Percentiles rank a stretch among this genome's conserved stretches.
These are phyloP conservation scores for Diaporthe destruens DNA, from an alignment of 2,329 filamentous ascomycete genomes.

Conservation along the genomic window DNA sequence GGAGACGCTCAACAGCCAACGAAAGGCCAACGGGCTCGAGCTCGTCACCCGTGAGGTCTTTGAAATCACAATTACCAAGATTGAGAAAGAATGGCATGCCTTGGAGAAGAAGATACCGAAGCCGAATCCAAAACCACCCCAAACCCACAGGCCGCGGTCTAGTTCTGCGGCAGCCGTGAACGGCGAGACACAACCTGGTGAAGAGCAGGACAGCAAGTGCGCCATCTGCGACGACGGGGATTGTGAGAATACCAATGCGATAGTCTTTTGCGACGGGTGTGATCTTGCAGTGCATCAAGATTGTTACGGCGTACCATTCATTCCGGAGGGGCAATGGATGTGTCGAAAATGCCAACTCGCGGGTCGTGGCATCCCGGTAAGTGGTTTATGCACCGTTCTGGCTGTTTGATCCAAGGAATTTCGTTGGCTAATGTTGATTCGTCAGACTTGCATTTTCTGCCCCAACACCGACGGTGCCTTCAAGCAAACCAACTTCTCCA, in stretches of 20 bases:
- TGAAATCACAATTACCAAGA: conserved; percentile 98
- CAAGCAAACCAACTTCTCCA: conserved; percentile 95
- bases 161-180: conserved; percentile 96
- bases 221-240: conserved; percentile 99
- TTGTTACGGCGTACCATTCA: conserved; percentile 98
- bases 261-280: conserved; percentile 98
- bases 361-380: conserved; percentile 86
- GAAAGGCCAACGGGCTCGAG: conserved; percentile 80
- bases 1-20: conserved; percentile 82
- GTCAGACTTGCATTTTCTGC: conserved; percentile 93
- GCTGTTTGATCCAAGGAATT: not conserved
- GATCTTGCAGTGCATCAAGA: conserved; percentile 98
- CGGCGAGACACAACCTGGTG: conserved; percentile 86
- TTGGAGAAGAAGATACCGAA: conserved; percentile 97
- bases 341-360: conserved; percentile 97
- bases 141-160: conserved; percentile 91
- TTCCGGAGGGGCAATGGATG: conserved; percentile 98
- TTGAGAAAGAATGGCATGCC: conserved; percentile 98
- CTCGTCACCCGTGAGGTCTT: conserved; percentile 93
- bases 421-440: conserved; percentile 38
- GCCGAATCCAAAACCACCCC: conserved; percentile 94
- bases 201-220: conserved; percentile 97
- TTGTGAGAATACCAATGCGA: conserved; percentile 98
- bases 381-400: conserved; percentile 47
- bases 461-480: conserved; percentile 98